A percentile compares a stretch with the other conserved stretches of the same genome.
Evolutionary conservation across 2,329 filamentous ascomycete genomes (phyloP).

Genomic region (Colletotrichum gigasporum): DNA sequence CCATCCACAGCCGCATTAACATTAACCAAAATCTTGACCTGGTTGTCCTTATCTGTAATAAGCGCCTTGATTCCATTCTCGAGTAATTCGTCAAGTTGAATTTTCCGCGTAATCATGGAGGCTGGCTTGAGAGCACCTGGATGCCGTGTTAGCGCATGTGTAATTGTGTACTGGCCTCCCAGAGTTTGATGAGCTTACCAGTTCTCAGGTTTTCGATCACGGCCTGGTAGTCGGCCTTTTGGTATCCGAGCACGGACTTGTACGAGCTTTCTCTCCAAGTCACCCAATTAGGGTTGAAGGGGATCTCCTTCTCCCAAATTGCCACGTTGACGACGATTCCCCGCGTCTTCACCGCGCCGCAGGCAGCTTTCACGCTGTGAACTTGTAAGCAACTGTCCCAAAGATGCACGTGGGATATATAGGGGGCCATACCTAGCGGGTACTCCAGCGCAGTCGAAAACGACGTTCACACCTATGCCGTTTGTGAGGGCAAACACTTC

Average conservation of each 20-base stretch:
- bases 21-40: conserved; percentile 65
- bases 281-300: conserved; percentile 34
- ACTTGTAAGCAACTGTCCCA: background rate
- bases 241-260: conserved; percentile 34
- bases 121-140: conserved; percentile 49
- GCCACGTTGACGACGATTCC: conserved; percentile 38
- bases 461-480: conserved; percentile 34
- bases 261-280: conserved; percentile 35
- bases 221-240: conserved; percentile 35
- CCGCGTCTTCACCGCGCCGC: conserved; percentile 34
- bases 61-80: conserved; percentile 61
- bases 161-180: fast-evolving
- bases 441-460: conserved; percentile 38
- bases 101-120: conserved; percentile 64
- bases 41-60: conserved; percentile 62
- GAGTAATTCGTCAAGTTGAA: conserved; percentile 58
- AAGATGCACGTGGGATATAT: too few species aligned
- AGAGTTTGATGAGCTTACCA: conserved; percentile 14
- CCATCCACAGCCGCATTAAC: background rate
- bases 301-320: conserved; percentile 37
- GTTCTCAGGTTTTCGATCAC: conserved; percentile 36
- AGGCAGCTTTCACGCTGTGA: conserved; percentile 33
- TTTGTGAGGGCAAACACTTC: conserved; percentile 30
- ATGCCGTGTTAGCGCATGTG: background rate
- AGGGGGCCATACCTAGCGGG: conserved; percentile 21